These are phyloP conservation scores for Cephalotrichum gorgonifer DNA, from an alignment of 2,329 filamentous ascomycete genomes.

Conservation along the genomic window DNA sequence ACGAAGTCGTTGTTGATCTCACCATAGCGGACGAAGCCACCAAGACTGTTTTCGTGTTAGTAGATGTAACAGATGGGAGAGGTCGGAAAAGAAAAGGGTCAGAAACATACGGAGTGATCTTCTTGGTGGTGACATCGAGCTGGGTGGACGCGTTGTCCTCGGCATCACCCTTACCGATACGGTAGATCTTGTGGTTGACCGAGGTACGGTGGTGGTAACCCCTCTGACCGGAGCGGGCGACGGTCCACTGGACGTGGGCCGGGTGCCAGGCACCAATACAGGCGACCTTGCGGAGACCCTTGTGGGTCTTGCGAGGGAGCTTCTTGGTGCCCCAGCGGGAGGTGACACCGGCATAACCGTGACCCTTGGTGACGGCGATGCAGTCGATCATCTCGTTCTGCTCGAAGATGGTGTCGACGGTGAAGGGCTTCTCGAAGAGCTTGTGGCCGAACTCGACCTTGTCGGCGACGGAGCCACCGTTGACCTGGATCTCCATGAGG, in stretches of 20 bases:
- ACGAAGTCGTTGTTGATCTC: conserved; percentile 99
- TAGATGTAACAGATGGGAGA: not conserved
- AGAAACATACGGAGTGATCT: conserved; percentile 89
- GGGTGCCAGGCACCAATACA: conserved; percentile 99
- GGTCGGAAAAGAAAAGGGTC: not conserved
- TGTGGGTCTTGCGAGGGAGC: conserved; percentile 99
- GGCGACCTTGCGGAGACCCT: conserved; percentile 99
- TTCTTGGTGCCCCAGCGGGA: conserved; percentile 99
- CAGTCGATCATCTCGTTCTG: conserved; percentile 99
- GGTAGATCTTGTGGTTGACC: conserved; percentile 99
- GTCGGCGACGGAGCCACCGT: conserved; percentile 89
- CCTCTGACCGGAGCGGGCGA: conserved; percentile 98
- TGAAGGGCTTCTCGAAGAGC: conserved; percentile 98
- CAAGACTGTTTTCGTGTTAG: conserved; percentile 62
- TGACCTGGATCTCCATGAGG: conserved; percentile 99
- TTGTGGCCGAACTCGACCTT: conserved; percentile 94
- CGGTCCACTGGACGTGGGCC: conserved; percentile 99
- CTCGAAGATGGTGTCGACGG: conserved; percentile 92
- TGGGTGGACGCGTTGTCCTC: conserved; percentile 92
- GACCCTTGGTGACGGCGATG: conserved; percentile 99
- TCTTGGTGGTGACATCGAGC: conserved; percentile 97
- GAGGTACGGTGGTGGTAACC: conserved; percentile 99
- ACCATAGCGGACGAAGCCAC: conserved; percentile 99
- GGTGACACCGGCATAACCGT: conserved; percentile 97
- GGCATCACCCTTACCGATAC: conserved; percentile 85